Base-by-base conservation (phyloP, 257 asterid species). In the Leptodermis oblonga region DNA sequence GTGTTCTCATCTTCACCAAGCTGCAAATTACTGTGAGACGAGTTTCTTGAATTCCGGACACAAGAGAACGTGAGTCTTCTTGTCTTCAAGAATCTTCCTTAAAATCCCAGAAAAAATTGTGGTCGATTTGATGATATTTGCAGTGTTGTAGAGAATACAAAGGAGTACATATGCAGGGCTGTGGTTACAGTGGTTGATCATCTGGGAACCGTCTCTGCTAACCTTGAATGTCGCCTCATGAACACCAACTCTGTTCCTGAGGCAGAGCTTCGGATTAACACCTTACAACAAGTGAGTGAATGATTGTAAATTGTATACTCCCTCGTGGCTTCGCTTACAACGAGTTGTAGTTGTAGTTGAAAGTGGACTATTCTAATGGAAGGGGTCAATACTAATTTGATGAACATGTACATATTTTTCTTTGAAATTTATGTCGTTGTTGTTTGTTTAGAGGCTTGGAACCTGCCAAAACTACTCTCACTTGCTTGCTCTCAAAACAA, bases 1-100 rank as follows among this genome's bases (percentile, higher is more conserved):
- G 65, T 70, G 92, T 63, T 81, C 90, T 73, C 90, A 87, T 72
- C 83, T 89, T 62, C 82, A 85, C 72, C 70, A 73, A 48, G 95
- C 95, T 66, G 96, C 96, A 67, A 86, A 82, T 69, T 84, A 81
- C 49, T 89, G 90, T 61, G 87, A 84, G 83, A 46, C 79, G 2
- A 49, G 83, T 25, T 89, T 81, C 82, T 68, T 78, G 69, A 82
- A 74, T 8, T 70, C 92, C 15, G 59, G 74, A 68, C 70, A 81
- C 71, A 85, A 85, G 82, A 81, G 33, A 67, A 26, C 23, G 96
- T 82, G 52, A 77, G 75, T 62, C 26, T 65, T 36, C 45, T 7
- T 55, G 34, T 18, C 43, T 42, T 52, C 23, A 51, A 22, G 22
- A 20, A 13, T 49, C 56, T 17, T 51, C 4, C 6, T 48, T 48